These are phyloP conservation scores for Fraxinus baroniana DNA, from an alignment of 305 asterid species.

Conservation along the genomic window DNA sequence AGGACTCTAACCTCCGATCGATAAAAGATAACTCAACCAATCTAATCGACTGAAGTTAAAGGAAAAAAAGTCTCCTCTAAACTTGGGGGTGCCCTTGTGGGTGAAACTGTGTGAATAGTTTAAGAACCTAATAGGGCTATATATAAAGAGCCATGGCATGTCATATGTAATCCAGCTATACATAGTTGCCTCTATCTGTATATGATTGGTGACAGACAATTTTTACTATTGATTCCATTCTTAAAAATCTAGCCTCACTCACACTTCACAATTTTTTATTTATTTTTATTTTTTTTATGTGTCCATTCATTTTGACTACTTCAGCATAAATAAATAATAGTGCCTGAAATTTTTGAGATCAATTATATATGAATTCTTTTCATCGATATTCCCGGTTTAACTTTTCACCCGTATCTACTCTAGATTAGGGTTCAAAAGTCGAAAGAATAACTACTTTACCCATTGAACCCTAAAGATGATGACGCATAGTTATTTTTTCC, in stretches of 20 bases:
- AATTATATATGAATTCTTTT: no score
- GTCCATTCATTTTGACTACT: no score
- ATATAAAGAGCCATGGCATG: slow-evolving; percentile 28
- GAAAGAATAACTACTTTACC: no score
- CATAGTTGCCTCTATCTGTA: slow-evolving; percentile 23
- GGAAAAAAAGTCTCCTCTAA: not conserved
- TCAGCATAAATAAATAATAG: no score
- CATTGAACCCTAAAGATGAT: no score
- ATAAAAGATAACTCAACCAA: not conserved
- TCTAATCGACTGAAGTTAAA: not conserved
- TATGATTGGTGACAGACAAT: slow-evolving; percentile 23
- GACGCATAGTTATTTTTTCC: not conserved
- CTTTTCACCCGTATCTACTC: not conserved
- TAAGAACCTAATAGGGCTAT: slow-evolving; percentile 20
- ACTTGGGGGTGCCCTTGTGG: not conserved
- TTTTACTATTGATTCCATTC: slow-evolving; percentile 26
- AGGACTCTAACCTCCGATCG: not conserved
- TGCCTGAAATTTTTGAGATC: not conserved
- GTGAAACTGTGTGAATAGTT: slow-evolving; percentile 34
- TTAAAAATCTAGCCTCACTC: not conserved
- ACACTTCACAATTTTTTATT: not conserved
- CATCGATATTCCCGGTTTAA: not conserved
- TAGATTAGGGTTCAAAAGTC: no score
- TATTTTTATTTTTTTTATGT: no score
- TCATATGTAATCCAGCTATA: slow-evolving; percentile 7